Evolutionary conservation across 2,329 filamentous ascomycete genomes (phyloP), one percentile per base, ranked within the genome.

Genomic region (Fusarium nurragi): DNA sequence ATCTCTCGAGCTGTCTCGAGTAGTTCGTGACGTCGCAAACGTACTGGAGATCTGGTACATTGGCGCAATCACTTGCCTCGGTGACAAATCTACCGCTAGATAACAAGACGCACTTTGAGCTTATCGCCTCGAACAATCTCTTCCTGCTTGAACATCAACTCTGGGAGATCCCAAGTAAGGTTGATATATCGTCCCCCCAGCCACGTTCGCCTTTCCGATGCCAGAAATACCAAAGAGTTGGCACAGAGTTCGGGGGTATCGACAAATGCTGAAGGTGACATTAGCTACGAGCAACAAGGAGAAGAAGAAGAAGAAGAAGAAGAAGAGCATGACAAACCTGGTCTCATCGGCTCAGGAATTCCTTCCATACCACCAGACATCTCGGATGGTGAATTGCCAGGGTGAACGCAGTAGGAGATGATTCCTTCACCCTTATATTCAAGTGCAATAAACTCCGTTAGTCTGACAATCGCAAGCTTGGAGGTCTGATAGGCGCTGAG

Each of bases 121-220:
- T 60, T 60, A 5, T 60, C 46, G 11, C 36, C 54, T 3, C 30
- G 30, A 0, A 60, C 19, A 16, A 60, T 60, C 5, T 60, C 54
- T 3, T 36, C 21, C 6, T 59, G 21, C 25, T 68, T 68, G 0
- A 34, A 28, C 48, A 65, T 58, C 3, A 68, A 40, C 16, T 68
- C 51, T 2, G 58, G 48, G 7, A 68, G 45, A 36, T 68, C 64
- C 60, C 64, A 68, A 4, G 60, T 68, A 16, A 68, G 32, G 10
- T 68, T 67, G 3, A 61, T 32, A 19, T 65, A 67, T 10, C 64
- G 50, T 5, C 64, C 64, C 1, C 54, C 43, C 5, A 68, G 13
- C 56, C 65, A 68, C 1, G 41, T 5, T 12, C 61, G 41, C 5
- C 16, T 48, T 13, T 54, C 39, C 0, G 53, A 59, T 9, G 53